Base-by-base conservation (phyloP, 2,329 filamentous ascomycete species). In the Colletotrichum spinosum region DNA sequence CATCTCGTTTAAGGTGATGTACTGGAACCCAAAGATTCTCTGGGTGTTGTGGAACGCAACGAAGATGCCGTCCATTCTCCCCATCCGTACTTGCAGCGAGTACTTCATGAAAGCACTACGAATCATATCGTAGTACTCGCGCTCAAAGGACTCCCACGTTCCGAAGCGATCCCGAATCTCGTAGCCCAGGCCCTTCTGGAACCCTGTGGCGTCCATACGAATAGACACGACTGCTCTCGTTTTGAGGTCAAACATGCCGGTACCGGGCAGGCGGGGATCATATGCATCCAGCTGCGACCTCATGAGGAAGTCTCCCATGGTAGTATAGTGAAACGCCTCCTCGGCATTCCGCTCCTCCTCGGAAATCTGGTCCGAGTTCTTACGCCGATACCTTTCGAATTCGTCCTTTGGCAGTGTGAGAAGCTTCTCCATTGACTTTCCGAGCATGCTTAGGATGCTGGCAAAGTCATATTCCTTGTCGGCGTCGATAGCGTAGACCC, bases 61-160 rank as follows among this genome's bases (percentile, higher is more conserved):
- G 74, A 98, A 99, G 54, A 98, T 97, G 58, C 96, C 96, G 74
- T 99, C 95, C 97, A 99, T 99, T 54, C 94, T 90, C 15, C 97
- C 96, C 88, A 99, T 97, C 49, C 96, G 92, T 35, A 95, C 97
- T 78, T 99, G 96, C 37, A 99, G 83, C 9, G 94, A 97, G 77
- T 99, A 99, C 74, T 99, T 99, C 60, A 99, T 82, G 80, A 99
- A 95, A 0, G 95, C 96, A 1, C 94, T 88, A 57, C 97, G 88
- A 65, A 97, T 95, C 94, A 99, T 97, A 77, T 99, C 96, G 76
- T 91, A 97, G 76, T 96, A 97, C 73, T 99, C 97, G 64, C 94
- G 89, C 79, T 99, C 96, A 75, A 91, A 99, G 0, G 95, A 98
- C 76, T 97, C 91, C 84, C 87, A 99, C 63, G 89, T 83, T 13